Conservation (phyloP, 331 rosid genomes). For the Saraca asoca region DNA sequence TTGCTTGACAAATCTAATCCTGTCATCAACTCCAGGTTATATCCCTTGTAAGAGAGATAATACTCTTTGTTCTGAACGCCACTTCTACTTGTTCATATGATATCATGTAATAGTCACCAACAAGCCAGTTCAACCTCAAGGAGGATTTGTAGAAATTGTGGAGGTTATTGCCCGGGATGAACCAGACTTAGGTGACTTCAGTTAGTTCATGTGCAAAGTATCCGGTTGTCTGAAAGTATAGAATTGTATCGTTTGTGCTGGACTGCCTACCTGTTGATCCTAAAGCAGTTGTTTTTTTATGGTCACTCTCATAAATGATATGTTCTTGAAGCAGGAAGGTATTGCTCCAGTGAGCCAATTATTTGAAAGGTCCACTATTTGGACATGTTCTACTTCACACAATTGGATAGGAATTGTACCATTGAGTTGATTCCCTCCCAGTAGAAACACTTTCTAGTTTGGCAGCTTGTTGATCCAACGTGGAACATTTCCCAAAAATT, state of each 20-base stretch:
- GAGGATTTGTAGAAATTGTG: too few species aligned
- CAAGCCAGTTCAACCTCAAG: too few species aligned
- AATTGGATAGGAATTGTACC: not conserved
- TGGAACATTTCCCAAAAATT: not conserved
- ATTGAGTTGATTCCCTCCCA: slow-evolving; percentile 3
- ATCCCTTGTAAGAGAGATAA: not conserved
- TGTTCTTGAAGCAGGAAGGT: slow-evolving; percentile 3
- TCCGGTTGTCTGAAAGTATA: too few species aligned
- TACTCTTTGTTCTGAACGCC: slow-evolving; percentile 3
- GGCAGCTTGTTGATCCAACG: not conserved
- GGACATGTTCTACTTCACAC: not conserved
- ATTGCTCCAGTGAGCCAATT: slow-evolving; percentile 13
- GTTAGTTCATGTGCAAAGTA: too few species aligned
- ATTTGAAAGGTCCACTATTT: slow-evolving; percentile 14
- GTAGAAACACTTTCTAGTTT: not conserved
- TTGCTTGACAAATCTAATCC: slow-evolving; percentile 28
- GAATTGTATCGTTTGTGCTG: too few species aligned
- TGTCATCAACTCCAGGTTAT: not conserved
- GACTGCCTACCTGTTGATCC: too few species aligned
- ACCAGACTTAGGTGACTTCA: too few species aligned
- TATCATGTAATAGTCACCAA: too few species aligned
- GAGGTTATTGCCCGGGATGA: not conserved
- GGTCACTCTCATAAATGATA: not conserved
- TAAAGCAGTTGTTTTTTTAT: too few species aligned
- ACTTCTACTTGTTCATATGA: not conserved